Evolutionary conservation across 1,139 yeast genomes (phyloP).

Genomic region (Pichia sp.): DNA sequence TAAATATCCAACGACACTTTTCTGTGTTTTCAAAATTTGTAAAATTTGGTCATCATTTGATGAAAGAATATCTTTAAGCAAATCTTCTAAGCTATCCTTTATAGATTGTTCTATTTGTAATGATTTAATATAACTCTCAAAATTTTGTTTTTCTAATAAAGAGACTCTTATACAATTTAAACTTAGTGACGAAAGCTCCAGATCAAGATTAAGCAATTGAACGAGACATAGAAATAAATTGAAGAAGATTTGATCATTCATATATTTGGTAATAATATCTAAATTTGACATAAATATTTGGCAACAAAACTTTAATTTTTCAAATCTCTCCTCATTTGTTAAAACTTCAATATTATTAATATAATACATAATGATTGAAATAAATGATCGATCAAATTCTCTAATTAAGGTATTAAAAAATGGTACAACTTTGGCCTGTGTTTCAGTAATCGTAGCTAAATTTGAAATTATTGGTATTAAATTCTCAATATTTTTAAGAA

Average conservation of each 20-base stretch:
- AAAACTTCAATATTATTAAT: conserved; percentile 8
- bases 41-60: conserved; percentile 1
- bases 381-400: conserved; percentile 12
- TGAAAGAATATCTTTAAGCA: conserved; percentile 2
- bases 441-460: conserved; percentile 2
- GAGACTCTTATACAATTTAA: conserved; percentile 18
- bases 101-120: background rate
- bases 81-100: background rate
- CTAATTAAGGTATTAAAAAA: background rate
- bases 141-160: conserved; percentile 1
- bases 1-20: background rate
- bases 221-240: conserved; percentile 2
- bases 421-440: background rate
- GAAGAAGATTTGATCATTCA: background rate
- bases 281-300: conserved; percentile 20
- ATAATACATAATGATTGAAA: conserved; percentile 10
- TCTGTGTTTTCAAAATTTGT: background rate
- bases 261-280: conserved; percentile 5
- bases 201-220: background rate
- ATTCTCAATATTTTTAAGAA: conserved; percentile 10
- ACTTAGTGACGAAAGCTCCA: conserved; percentile 2
- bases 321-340: background rate
- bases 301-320: conserved; percentile 15
- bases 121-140: background rate
- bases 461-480: conserved; percentile 12